A percentile compares a stretch with the other conserved stretches of the same genome.
These are phyloP conservation scores for Neurospora sp. DNA, from an alignment of 2,329 filamentous ascomycete genomes.

Conservation along the genomic window DNA sequence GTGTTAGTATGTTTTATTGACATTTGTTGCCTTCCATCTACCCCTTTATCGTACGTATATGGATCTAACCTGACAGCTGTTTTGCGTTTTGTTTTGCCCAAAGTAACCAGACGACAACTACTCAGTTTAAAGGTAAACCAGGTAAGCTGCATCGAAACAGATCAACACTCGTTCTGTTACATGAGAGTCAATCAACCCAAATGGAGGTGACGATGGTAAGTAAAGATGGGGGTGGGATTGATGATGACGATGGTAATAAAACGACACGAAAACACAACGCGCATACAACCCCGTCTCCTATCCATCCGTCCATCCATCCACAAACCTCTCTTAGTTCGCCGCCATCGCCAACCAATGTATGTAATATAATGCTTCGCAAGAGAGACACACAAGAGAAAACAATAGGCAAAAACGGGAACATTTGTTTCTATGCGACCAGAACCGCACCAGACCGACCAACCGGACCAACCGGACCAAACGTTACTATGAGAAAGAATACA, in stretches of 20 bases:
- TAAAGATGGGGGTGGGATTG: not conserved
- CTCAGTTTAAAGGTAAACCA: too few species aligned
- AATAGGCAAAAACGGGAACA: not conserved
- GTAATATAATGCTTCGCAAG: not conserved
- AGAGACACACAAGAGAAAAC: not conserved
- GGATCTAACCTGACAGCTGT: too few species aligned
- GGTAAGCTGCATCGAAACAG: too few species aligned
- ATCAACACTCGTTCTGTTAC: not conserved
- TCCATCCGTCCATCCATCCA: not conserved
- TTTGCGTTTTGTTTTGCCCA: too few species aligned
- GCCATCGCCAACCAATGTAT: not conserved
- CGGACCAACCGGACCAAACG: not conserved
- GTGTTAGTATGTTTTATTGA: too few species aligned
- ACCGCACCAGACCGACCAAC: not conserved
- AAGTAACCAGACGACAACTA: too few species aligned
- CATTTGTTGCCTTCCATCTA: too few species aligned
- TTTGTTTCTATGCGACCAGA: not conserved
- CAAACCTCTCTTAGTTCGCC: not conserved
- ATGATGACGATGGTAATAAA: not conserved
- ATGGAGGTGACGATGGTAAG: not conserved
- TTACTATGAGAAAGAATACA: not conserved
- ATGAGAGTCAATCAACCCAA: not conserved
- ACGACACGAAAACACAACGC: not conserved
- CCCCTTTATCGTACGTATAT: too few species aligned
- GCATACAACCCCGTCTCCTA: not conserved